phyloP scores from a whole-genome alignment of 2,329 filamentous ascomycete species.

The Coleophoma cylindrospora region DNA sequence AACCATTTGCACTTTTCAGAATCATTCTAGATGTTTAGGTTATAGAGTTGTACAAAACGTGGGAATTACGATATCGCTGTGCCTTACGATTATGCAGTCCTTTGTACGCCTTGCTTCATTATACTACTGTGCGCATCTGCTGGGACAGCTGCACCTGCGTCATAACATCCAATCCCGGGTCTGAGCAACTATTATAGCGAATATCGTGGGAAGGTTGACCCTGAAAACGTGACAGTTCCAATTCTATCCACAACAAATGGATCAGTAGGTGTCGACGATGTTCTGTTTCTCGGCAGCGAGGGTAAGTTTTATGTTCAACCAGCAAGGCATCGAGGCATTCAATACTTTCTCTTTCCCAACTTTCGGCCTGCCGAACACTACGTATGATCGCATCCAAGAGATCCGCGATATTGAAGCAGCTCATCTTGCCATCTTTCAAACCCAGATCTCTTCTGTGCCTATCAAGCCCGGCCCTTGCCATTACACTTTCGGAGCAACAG shows the following conservation, averaged over 20 bases:
- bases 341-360: conserved; percentile 28
- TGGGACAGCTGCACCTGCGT: no score
- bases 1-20: no score
- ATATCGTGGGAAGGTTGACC: not conserved
- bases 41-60: no score
- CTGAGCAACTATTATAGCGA: not conserved
- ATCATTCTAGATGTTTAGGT: no score
- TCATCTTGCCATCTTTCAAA: conserved; percentile 38
- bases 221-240: not conserved
- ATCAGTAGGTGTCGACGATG: not conserved
- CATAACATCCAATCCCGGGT: not conserved
- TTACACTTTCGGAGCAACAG: conserved; percentile 24
- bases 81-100: no score
- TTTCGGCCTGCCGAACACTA: conserved; percentile 31
- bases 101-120: no score
- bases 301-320: conserved; percentile 39
- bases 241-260: not conserved
- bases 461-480: conserved; percentile 33
- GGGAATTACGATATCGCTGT: no score
- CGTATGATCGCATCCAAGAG: conserved; percentile 32
- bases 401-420: conserved; percentile 42
- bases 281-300: conserved; percentile 34
- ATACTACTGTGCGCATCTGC: no score
- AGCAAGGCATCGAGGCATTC: conserved; percentile 34
- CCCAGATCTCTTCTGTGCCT: conserved; percentile 34